Evolutionary conservation across 2,329 filamentous ascomycete species (phyloP), one percentile per base, ranked within the genome.

Genomic region (Coniosporium tulheliwenetii): DNA sequence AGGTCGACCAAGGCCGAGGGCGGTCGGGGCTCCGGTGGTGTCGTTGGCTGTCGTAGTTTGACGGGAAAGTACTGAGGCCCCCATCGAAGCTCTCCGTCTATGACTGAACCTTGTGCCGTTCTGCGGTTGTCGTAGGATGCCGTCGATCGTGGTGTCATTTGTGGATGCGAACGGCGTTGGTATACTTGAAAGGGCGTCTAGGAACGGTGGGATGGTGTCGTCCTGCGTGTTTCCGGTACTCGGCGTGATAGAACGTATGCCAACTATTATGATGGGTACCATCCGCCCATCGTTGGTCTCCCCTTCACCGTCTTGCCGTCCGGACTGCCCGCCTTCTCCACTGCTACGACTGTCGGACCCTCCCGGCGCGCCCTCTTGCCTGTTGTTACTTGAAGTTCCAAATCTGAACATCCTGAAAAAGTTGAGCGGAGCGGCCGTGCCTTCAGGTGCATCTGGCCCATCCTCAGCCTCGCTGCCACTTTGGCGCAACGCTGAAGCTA

Each of bases 391-490:
- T 8, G 69, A 65, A 41, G 75, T 71, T 38, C 73, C 73, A 56
- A 81, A 81, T 37, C 77, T 65, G 55, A 81, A 81, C 57, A 81
- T 79, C 42, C 77, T 65, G 56, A 81, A 71, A 54, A 81, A 80
- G 53, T 81, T 81, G 44, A 81, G 63, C 3, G 77, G 73, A 9
- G 70, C 65, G 8, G 68, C 58, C 30, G 63, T 62, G 32, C 64
- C 63, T 19, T 65, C 47, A 13, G n/a, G 10, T 12, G 10, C 12
- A 29, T 26, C 64, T 26, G 52, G 43, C 5, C 55, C 51, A 37
- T 61, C 48, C 44, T 60, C 60, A n/a, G 55, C 57, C 30, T 56
- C 53, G 39, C 58, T 61, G 35, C 57, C 56, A 39, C 60, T 59
- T 47, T 67, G 65, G 33, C 71, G 54, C 47, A 76, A 64, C 1